Evolutionary conservation across 1,284 basidiomycete genomes (phyloP), one percentile per base, ranked within the genome.

Genomic region (Boletus smithii): DNA sequence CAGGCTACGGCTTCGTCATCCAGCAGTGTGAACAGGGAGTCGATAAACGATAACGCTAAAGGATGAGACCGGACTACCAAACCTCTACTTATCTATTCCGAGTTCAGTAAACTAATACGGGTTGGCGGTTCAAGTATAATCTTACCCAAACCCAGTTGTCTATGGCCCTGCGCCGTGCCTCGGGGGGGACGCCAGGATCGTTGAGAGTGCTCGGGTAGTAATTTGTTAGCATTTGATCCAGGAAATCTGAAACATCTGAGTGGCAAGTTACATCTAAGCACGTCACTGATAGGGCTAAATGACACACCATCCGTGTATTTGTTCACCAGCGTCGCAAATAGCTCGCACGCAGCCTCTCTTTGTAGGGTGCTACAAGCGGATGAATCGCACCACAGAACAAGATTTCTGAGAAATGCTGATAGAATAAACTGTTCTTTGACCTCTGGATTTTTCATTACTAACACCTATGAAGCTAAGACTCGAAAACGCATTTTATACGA

Each of bases 51-150:
- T 49, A 77, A 71, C 0, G 82, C 81, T 0, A 73, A 62, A 1
- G 79, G 67, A 59, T 93, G 82, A 18, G 83, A 84, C 7, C 85
- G 78, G 0, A 93, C 78, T 1, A 92, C 69, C n/a, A 97, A 73
- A 0, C 80, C 88, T 65, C 88, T 91, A 13, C 81, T 74, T 16
- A 91, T 74, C 91, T 93, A 14, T 18, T 26, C 23, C 23, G n/a
- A 39, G 11, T 39, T 39, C 43, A 53, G 60, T 43, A 51, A 59
- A 31, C 31, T 49, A 59, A 8, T 48, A 17, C 1, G 8, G 37
- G 42, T 36, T 33, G 10, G 34, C 6, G 16, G 5, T 42, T 9
- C 16, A 39, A 46, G 41, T 22, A 44, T 17, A 11, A 29, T 29
- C 24, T 49, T 53, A 91, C 90, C 85, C 84, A 91, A 49, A 75